phyloP scores from a whole-genome alignment of 2,329 filamentous ascomycete genomes.

The Epichloe elymi region DNA sequence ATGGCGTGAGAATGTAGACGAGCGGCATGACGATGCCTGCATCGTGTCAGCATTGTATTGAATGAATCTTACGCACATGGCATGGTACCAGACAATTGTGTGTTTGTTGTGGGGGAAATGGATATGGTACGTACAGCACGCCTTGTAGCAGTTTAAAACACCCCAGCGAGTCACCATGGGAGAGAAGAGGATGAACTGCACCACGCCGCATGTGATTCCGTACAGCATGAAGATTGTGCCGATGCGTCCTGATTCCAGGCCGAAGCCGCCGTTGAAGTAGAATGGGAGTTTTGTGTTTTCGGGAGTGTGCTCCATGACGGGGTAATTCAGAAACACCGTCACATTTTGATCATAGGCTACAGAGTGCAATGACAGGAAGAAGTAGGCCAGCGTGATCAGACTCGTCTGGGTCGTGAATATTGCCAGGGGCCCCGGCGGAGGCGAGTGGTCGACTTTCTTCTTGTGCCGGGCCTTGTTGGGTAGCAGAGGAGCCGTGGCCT shows the following conservation, averaged over 20 bases:
- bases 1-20: constrained; percentile 71
- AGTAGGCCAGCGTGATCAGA: constrained; percentile 66
- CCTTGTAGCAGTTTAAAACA: constrained; percentile 57
- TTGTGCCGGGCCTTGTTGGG: constrained; percentile 20
- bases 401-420: constrained; percentile 64
- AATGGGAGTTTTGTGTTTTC: constrained; percentile 56
- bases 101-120: not conserved
- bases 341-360: constrained; percentile 80
- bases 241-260: constrained; percentile 57
- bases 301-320: constrained; percentile 40
- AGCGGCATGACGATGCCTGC: constrained; percentile 57
- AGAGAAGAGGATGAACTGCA: constrained; percentile 82
- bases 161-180: constrained; percentile 59
- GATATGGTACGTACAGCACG: constrained; percentile 32
- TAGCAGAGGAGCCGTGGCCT: constrained; percentile 42
- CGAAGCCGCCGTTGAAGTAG: constrained; percentile 73
- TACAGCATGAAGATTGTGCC: constrained; percentile 78
- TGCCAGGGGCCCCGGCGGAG: constrained; percentile 35
- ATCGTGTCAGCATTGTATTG: not conserved
- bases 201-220: constrained; percentile 63
- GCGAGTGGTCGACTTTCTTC: constrained; percentile 8
- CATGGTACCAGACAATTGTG: not conserved
- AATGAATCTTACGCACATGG: not conserved
- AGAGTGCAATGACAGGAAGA: constrained; percentile 67
- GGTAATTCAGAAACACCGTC: constrained; percentile 78